Percentiles rank a stretch among this genome's conserved stretches.
These are phyloP conservation scores for Triangularia verruculosa DNA, from an alignment of 2,329 filamentous ascomycete species.

Conservation along the genomic window DNA sequence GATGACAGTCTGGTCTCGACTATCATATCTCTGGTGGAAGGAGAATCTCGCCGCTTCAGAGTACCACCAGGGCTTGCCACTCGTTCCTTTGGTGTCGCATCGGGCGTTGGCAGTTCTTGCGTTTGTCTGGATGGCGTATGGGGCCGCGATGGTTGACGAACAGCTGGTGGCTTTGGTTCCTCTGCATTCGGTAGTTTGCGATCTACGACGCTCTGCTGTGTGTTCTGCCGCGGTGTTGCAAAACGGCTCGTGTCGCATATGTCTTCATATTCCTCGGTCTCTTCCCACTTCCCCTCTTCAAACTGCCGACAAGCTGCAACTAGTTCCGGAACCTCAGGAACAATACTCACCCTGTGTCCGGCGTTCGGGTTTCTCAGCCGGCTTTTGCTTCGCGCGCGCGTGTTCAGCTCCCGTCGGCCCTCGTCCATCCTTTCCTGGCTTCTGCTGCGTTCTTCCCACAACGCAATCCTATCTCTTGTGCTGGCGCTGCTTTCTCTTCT, in stretches of 20 bases:
- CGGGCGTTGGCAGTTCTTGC: slow-evolving; percentile 5
- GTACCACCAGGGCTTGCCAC: background rate
- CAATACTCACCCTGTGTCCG: slow-evolving; percentile 20
- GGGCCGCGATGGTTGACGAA: background rate
- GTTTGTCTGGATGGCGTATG: slow-evolving; percentile 3
- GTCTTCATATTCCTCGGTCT: background rate
- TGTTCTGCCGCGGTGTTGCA: background rate
- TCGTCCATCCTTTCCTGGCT: background rate
- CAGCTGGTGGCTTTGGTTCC: background rate
- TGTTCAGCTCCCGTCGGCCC: background rate
- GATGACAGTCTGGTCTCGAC: background rate
- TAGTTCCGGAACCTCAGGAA: slow-evolving; percentile 23
- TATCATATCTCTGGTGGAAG: background rate
- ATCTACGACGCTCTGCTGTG: background rate
- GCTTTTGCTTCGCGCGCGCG: slow-evolving; percentile 19
- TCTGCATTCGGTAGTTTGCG: background rate
- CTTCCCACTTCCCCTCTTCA: background rate
- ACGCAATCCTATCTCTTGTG: background rate
- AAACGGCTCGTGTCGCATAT: background rate
- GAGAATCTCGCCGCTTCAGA: background rate
- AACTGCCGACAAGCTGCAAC: slow-evolving; percentile 9
- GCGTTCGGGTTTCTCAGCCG: slow-evolving; percentile 13
- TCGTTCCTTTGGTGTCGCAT: slow-evolving; percentile 12
- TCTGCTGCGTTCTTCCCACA: slow-evolving; percentile 3
- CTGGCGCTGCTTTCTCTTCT: slow-evolving; percentile 6